These are phyloP conservation scores for Magnusiomyces tetraspermus DNA, from an alignment of 1,139 yeast genomes.

Conservation along the genomic window DNA sequence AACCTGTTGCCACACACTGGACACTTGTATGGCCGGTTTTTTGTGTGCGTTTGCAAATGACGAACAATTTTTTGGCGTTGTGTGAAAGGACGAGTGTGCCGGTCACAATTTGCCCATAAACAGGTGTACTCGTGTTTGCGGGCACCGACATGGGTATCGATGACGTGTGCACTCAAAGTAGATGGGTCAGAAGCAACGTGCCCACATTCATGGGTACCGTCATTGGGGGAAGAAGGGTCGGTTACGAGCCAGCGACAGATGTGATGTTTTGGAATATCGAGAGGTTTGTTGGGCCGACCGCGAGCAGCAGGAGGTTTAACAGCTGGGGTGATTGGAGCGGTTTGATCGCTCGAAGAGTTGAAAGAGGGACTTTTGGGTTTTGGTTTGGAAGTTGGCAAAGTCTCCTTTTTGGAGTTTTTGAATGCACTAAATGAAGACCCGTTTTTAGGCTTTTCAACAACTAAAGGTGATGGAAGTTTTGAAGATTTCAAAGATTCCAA, in stretches of 20 bases:
- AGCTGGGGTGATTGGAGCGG: no score
- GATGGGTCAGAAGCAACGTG: conserved; percentile 42
- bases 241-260: conserved; percentile 42
- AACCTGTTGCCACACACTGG: conserved; percentile 57
- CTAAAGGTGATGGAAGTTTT: no score
- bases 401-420: no score
- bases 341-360: no score
- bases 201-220: conserved; percentile 37
- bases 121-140: conserved; percentile 67
- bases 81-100: conserved; percentile 47
- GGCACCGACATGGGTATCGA: conserved; percentile 57
- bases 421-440: no score
- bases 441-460: no score
- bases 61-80: conserved; percentile 82
- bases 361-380: no score
- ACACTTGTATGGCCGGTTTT: conserved; percentile 69
- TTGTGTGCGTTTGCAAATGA: conserved; percentile 82
- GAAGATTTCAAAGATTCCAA: no score
- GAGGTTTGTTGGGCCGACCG: no score
- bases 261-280: conserved; percentile 21
- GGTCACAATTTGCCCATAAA: conserved; percentile 68
- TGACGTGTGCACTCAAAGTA: conserved; percentile 62
- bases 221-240: not conserved
- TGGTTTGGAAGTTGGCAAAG: no score
- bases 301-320: no score